Evolutionary conservation across 2,329 filamentous ascomycete genomes (phyloP), one percentile per base, ranked within the genome.

Genomic region (Fonsecaea erecta): DNA sequence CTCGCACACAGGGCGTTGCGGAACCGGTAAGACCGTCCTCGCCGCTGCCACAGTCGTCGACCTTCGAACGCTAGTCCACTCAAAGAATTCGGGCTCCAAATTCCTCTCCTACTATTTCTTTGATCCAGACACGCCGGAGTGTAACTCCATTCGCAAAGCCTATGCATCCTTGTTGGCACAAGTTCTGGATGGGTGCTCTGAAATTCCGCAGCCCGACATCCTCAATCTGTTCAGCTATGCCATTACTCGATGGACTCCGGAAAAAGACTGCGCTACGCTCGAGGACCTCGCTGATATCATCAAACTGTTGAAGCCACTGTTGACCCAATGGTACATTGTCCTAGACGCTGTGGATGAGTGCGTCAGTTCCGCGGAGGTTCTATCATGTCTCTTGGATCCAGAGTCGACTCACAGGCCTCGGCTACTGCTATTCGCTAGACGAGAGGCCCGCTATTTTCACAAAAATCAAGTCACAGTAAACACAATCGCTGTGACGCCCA

Each of bases 281-380:
- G 43, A 12, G 2, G 43, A 24, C 43, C 21, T 48, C 18, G 43
- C 43, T 24, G 43, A 48, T 8, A 48, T 48, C 0, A 11, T 24
- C n/a, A 48, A 11, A 24, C 43, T 48, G 2, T 48, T 48, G 43
- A 48, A 11, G 14, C 43, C 43, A 21, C 43, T 48, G 18, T 48
- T 48, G 18, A 8, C 6, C 8, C 9, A 48, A 2, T 48, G 43
- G 43, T 48, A 48, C 21, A 48, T 48, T 11, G 21, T 48, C 43
- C 21, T 48, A 48, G 43, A 48, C 43, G 43, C 43, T 48, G 43
- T 48, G 21, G 18, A 48, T 11, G 43, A 48, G 43, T 48, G 43
- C 18, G 43, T 9, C 7, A 8, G 8, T 2, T 12, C 43, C 6
- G 43, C 21, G n/a, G 7, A n/a, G 7, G 21, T 48, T 18, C 43